phyloP scores from a whole-genome alignment of 2,329 filamentous ascomycete species.

The Tympanopsis confertula region DNA sequence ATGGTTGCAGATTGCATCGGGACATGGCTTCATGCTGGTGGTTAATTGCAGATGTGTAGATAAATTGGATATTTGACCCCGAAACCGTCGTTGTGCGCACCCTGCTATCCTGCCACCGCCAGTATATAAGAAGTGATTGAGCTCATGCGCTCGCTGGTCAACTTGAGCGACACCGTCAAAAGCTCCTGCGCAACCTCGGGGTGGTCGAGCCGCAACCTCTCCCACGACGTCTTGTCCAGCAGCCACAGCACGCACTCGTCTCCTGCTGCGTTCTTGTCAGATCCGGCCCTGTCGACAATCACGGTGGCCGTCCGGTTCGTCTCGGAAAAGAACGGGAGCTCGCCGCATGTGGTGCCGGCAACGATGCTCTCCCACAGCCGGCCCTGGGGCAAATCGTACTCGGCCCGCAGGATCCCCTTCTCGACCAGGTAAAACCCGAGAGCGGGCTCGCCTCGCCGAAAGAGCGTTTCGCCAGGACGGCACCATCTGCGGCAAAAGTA shows the following conservation, averaged over 20 bases:
- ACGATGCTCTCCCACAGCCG: conserved; percentile 83
- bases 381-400: conserved; percentile 85
- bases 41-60: too few relatives aligned
- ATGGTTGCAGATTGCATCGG: too few relatives aligned
- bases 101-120: conserved; percentile 36
- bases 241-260: conserved; percentile 69
- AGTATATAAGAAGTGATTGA: conserved; percentile 45
- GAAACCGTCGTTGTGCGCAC: too few relatives aligned
- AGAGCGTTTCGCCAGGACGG: conserved; percentile 60
- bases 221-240: conserved; percentile 63
- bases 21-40: too few relatives aligned
- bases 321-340: conserved; percentile 90
- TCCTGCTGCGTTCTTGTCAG: too few relatives aligned
- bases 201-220: conserved; percentile 57
- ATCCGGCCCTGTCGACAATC: conserved; percentile 65
- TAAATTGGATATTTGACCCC: too few relatives aligned
- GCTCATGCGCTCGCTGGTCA: conserved; percentile 88
- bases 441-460: conserved; percentile 64
- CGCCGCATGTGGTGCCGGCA: conserved; percentile 86
- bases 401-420: conserved; percentile 74
- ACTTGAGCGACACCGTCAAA: conserved; percentile 72
- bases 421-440: conserved; percentile 85
- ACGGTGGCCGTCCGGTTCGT: conserved; percentile 81
- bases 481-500: conserved; percentile 68
- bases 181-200: conserved; percentile 74